Evolutionary conservation across 2,329 filamentous ascomycete genomes (phyloP).

Genomic region (Lecanicillium sp.): DNA sequence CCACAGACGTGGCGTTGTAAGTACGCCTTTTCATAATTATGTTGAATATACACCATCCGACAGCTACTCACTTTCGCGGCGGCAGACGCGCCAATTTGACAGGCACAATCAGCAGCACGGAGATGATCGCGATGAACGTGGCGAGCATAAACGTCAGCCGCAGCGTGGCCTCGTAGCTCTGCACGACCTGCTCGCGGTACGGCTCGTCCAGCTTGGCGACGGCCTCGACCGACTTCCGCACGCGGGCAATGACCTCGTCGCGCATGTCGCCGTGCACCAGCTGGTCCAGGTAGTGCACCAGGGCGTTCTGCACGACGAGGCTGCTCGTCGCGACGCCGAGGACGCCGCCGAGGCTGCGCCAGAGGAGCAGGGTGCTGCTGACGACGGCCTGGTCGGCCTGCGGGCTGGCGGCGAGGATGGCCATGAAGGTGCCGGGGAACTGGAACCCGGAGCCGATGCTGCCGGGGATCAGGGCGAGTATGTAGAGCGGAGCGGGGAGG

Average conservation of each 20-base stretch:
- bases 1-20: too few relatives aligned
- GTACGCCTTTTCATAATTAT: too few relatives aligned
- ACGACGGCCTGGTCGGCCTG: slow-evolving; percentile 62
- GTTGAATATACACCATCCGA: not conserved
- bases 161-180: slow-evolving; percentile 48
- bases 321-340: slow-evolving; percentile 68
- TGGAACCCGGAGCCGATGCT: slow-evolving; percentile 57
- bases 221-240: slow-evolving; percentile 50
- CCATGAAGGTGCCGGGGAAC: slow-evolving; percentile 59
- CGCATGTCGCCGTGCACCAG: slow-evolving; percentile 56
- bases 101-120: slow-evolving; percentile 41
- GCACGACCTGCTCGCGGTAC: slow-evolving; percentile 50
- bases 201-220: slow-evolving; percentile 37
- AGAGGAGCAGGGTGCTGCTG: slow-evolving; percentile 64
- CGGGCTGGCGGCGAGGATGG: slow-evolving; percentile 52
- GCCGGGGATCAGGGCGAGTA: slow-evolving; percentile 50
- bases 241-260: slow-evolving; percentile 44
- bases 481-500: slow-evolving; percentile 47
- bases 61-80: slow-evolving; percentile 28
- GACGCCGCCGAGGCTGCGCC: slow-evolving; percentile 65
- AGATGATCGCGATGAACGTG: slow-evolving; percentile 41
- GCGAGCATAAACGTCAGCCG: slow-evolving; percentile 41
- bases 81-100: slow-evolving; percentile 50
- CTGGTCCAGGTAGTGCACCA: slow-evolving; percentile 52
- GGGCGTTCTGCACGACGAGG: slow-evolving; percentile 65